Evolutionary conservation across 2,329 filamentous ascomycete genomes (phyloP).

Genomic region (Hypoxylon sp.): DNA sequence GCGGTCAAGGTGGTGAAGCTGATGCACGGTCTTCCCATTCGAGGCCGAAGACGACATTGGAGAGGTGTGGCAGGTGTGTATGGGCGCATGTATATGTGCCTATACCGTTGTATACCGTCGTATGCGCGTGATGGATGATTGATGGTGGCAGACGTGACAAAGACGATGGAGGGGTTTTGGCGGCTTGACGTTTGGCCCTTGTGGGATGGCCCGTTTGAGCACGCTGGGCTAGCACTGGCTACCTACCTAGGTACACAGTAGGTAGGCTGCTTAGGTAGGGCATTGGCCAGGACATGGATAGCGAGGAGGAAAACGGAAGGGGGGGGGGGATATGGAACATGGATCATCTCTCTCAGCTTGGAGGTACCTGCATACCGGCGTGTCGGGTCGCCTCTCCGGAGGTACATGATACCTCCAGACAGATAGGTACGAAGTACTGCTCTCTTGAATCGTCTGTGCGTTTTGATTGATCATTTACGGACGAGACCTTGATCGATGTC

Average conservation of each 20-base stretch:
- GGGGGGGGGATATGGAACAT: slow-evolving; percentile 11
- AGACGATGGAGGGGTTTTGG: slow-evolving; percentile 20
- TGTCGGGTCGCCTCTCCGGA: slow-evolving; percentile 44
- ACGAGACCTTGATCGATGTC: slow-evolving; percentile 34
- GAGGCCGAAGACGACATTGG: slow-evolving; percentile 1
- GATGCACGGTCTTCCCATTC: background rate
- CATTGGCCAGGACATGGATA: slow-evolving; percentile 1
- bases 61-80: background rate
- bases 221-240: too few relatives aligned
- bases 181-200: slow-evolving; percentile 14
- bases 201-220: background rate
- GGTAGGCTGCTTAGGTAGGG: too few relatives aligned
- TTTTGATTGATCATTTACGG: slow-evolving; percentile 16
- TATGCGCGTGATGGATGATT: slow-evolving; percentile 6
- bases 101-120: background rate
- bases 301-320: background rate
- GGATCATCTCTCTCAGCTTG: slow-evolving; percentile 32
- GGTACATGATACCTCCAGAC: slow-evolving; percentile 25
- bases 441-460: background rate
- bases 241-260: too few relatives aligned
- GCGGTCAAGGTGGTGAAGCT: background rate
- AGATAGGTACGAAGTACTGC: background rate
- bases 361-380: slow-evolving; percentile 47
- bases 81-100: background rate
- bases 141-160: too few relatives aligned